Evolutionary conservation across 2,329 filamentous ascomycete genomes (phyloP).

Genomic region (Exophiala phaeomuriformis): DNA sequence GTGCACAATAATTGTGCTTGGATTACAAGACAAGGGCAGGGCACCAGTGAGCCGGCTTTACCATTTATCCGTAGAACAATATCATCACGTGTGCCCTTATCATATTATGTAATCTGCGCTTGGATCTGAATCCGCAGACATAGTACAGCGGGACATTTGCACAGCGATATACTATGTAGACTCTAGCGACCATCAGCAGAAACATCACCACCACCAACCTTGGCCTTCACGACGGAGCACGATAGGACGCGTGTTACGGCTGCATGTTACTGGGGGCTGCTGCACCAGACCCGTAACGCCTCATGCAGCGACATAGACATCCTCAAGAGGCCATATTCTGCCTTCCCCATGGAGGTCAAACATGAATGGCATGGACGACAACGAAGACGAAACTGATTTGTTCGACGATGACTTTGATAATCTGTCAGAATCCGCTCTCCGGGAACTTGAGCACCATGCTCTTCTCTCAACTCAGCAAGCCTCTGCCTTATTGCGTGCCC

Average conservation of each 20-base stretch:
- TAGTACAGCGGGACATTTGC: too few relatives aligned
- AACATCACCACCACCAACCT: too few relatives aligned
- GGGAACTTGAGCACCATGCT: constrained; percentile 42
- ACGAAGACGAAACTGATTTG: constrained; percentile 43
- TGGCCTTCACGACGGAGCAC: too few relatives aligned
- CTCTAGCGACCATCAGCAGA: too few relatives aligned
- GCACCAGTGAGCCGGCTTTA: too few relatives aligned
- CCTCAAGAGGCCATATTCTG: neutral
- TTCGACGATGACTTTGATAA: constrained; percentile 39
- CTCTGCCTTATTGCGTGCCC: constrained; percentile 6
- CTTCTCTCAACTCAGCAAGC: constrained; percentile 37
- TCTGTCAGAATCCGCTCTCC: constrained; percentile 37
- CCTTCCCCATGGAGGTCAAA: constrained; percentile 21
- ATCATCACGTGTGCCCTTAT: too few relatives aligned
- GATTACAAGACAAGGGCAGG: neutral
- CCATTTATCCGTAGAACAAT: too few relatives aligned
- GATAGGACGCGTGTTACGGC: neutral
- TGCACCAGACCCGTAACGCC: neutral
- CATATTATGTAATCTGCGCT: too few relatives aligned
- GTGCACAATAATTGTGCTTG: neutral
- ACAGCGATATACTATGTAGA: too few relatives aligned
- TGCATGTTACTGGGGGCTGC: neutral
- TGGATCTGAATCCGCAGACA: too few relatives aligned
- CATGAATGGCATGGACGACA: constrained; percentile 40
- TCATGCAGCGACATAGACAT: neutral